Evolutionary conservation across 768 basidiomycete species (phyloP).

Genomic region (Leucosporidium yakuticum): DNA sequence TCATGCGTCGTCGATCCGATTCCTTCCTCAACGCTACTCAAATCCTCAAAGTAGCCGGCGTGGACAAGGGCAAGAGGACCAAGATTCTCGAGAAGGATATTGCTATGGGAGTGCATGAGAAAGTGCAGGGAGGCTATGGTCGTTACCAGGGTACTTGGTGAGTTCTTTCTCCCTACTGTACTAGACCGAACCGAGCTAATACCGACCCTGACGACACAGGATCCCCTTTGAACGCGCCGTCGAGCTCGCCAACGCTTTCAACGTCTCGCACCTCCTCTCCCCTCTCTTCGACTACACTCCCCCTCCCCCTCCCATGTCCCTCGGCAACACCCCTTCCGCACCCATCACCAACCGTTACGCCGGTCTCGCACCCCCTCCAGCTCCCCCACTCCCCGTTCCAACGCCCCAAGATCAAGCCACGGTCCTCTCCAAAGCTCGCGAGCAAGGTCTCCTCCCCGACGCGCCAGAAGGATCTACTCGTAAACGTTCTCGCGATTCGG

Average conservation of each 20-base stretch:
- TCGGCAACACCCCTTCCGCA: constrained; percentile 1
- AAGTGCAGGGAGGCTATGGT: constrained; percentile 97
- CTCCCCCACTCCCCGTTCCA: not conserved
- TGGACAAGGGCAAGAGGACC: constrained; percentile 91
- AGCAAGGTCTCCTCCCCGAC: constrained; percentile 24
- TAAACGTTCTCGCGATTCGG: constrained; percentile 21
- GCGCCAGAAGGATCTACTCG: not conserved
- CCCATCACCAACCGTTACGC: constrained; percentile 5
- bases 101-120: constrained; percentile 62
- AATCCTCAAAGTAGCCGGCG: constrained; percentile 96
- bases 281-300: constrained; percentile 69
- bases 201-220: constrained; percentile 50
- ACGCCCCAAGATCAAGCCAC: constrained; percentile 5
- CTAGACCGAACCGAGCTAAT: not conserved
- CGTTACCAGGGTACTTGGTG: constrained; percentile 99
- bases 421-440: constrained; percentile 25
- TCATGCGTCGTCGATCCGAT: constrained; percentile 92
- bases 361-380: constrained; percentile 18
- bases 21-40: constrained; percentile 98
- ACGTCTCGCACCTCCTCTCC: constrained; percentile 76
- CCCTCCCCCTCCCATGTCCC: constrained; percentile 25
- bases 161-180: constrained; percentile 35
- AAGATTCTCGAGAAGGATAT: constrained; percentile 95
- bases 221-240: constrained; percentile 91
- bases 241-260: constrained; percentile 85